A percentile compares a stretch with the other conserved stretches of the same genome.
phyloP scores from a whole-genome alignment of 75 land plant genomes.

The Larix kaempferi region DNA sequence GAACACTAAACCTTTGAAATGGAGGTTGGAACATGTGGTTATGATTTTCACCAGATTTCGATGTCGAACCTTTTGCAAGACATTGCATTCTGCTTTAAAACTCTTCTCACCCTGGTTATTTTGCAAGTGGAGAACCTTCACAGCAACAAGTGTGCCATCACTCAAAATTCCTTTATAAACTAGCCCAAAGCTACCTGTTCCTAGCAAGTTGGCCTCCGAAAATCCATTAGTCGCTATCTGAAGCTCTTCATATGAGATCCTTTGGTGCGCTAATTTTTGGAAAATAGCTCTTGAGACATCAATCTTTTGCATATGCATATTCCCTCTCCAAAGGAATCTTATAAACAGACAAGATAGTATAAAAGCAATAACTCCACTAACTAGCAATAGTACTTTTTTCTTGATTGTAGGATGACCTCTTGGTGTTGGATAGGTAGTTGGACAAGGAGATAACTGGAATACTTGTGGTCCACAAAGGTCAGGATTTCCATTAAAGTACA shows the following conservation, averaged over 20 bases:
- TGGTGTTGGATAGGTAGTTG: too few relatives aligned
- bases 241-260: slow-evolving; percentile 10
- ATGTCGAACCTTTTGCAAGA: slow-evolving; percentile 20
- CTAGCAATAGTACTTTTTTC: neutral
- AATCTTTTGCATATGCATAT: neutral
- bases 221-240: neutral
- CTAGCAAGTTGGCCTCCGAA: slow-evolving; percentile 14
- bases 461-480: slow-evolving; percentile 18
- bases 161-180: slow-evolving; percentile 22
- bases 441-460: too few relatives aligned
- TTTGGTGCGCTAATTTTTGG: neutral
- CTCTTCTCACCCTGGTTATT: neutral
- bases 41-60: slow-evolving; percentile 27
- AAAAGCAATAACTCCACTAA: neutral
- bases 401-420: too few relatives aligned
- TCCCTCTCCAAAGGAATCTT: neutral
- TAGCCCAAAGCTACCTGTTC: slow-evolving; percentile 22
- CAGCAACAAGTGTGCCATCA: slow-evolving; percentile 22
- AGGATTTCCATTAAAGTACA: slow-evolving; percentile 16
- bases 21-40: slow-evolving; percentile 21
- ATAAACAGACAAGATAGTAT: neutral
- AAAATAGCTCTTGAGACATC: neutral
- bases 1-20: slow-evolving; percentile 27
- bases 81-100: slow-evolving; percentile 16
- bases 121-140: slow-evolving; percentile 24